Evolutionary conservation across 2,329 filamentous ascomycete species (phyloP).

Genomic region (Setomelanomma holmii): DNA sequence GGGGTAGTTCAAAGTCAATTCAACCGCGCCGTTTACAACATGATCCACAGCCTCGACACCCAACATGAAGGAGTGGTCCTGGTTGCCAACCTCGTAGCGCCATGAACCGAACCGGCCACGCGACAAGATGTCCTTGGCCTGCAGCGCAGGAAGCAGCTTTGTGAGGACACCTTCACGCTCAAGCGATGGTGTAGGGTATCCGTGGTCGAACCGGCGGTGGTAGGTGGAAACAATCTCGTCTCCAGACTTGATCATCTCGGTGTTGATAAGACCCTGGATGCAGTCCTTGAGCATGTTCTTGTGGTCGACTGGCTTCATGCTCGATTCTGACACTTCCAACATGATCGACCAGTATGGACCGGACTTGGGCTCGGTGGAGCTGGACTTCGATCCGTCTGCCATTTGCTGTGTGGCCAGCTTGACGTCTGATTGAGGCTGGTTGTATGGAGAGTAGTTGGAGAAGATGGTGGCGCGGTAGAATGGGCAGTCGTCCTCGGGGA

Average conservation of each 20-base stretch:
- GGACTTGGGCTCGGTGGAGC: constrained; percentile 74
- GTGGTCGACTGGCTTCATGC: constrained; percentile 90
- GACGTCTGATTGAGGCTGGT: constrained; percentile 83
- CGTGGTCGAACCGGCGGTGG: constrained; percentile 97
- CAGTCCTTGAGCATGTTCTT: constrained; percentile 85
- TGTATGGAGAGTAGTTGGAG: constrained; percentile 99
- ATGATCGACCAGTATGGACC: constrained; percentile 99
- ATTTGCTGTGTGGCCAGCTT: constrained; percentile 88
- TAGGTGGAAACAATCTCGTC: constrained; percentile 99
- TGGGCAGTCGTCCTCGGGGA: constrained; percentile 97
- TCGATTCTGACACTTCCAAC: constrained; percentile 96
- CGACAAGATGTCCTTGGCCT: constrained; percentile 90
- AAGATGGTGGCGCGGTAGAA: constrained; percentile 99
- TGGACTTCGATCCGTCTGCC: constrained; percentile 82
- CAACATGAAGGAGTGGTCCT: constrained; percentile 98
- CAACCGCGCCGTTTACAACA: constrained; percentile 86
- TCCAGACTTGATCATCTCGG: constrained; percentile 87
- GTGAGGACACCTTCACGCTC: constrained; percentile 96
- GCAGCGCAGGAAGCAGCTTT: constrained; percentile 89
- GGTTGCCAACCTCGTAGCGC: constrained; percentile 97
- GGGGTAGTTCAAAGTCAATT: constrained; percentile 94
- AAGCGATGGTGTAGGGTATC: constrained; percentile 92
- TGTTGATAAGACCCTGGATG: constrained; percentile 97
- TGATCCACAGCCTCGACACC: constrained; percentile 92
- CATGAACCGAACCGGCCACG: constrained; percentile 97